Evolutionary conservation across 1,139 yeast genomes (phyloP), one percentile per base, ranked within the genome.

Genomic region (Geotrichum australiense): DNA sequence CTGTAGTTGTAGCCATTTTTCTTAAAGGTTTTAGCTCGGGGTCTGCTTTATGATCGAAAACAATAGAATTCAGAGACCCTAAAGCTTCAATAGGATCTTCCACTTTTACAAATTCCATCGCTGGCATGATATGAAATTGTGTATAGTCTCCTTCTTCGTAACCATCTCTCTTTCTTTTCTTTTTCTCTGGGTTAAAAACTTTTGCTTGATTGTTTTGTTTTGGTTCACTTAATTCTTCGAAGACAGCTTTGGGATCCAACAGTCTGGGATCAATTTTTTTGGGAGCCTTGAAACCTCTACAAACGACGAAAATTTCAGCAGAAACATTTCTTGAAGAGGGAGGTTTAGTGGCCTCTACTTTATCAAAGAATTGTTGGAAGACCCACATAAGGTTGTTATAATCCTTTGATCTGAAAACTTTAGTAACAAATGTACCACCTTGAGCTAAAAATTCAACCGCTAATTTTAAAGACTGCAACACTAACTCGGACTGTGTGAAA

Each of bases 261-360:
- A 91, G 70, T 57, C 94, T 75, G 36, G 97, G 96, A 65, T 93
- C 98, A 50, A 91, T 64, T 61, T 84, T 87, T 62, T 87, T 86
- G 39, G 98, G 98, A 10, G 97, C 96, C 62, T 87, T 91, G 68
- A 84, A 91, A 12, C 94, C 94, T 63, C 80, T 80, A 66, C 99
- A 91, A 29, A 89, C 96, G 42, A 91, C 98, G 59, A 91, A 91
- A 57, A 93, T 93, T 71, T 91, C 99, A 2, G 98, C 98, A 55
- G 98, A 91, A 19, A 93, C 98, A 64, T 85, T 85, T 79, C 99
- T 89, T 35, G 96, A 87, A 15, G 97, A 91, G 15, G 98, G 97
- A 6, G 99, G 99, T 59, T 91, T 91, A 1, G 98, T 91, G 10
- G 98, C 98, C 62, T 91, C 98, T 37, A 91, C 97, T 59, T 84